Percentiles rank a stretch among this genome's conserved stretches.
These are phyloP conservation scores for Penicillium subrubescens DNA, from an alignment of 495 filamentous ascomycete genomes.

Conservation along the genomic window DNA sequence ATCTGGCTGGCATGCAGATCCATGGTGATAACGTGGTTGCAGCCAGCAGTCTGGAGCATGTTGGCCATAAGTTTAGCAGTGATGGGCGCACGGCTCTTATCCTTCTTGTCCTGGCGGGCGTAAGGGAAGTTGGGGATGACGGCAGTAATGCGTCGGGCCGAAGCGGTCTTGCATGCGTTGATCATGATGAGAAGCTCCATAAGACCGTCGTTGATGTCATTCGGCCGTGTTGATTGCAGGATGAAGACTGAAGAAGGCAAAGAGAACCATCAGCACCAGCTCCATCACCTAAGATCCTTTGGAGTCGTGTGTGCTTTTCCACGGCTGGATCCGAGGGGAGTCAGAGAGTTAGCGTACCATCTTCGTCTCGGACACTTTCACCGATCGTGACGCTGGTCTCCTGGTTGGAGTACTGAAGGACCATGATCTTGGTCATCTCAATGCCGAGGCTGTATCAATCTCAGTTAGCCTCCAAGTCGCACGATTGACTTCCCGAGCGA, in stretches of 20 bases:
- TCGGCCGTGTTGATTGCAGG: constrained; percentile 90
- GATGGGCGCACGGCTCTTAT: constrained; percentile 85
- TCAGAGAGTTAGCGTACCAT: constrained; percentile 57
- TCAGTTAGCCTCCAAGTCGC: constrained; percentile 11
- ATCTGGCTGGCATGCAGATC: constrained; percentile 68
- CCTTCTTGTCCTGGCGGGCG: constrained; percentile 99
- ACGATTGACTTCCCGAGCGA: background rate
- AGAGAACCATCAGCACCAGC: constrained; percentile 18
- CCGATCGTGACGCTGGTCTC: constrained; percentile 97
- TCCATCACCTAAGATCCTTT: background rate
- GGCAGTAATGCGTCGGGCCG: constrained; percentile 88
- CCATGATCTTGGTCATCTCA: constrained; percentile 89
- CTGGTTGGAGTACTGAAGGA: constrained; percentile 95
- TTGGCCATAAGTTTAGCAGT: constrained; percentile 95
- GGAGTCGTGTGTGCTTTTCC: constrained; percentile 1
- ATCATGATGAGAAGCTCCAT: constrained; percentile 99
- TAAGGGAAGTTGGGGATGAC: constrained; percentile 97
- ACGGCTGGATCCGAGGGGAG: constrained; percentile 4
- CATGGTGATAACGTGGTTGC: constrained; percentile 87
- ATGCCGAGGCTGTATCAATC: constrained; percentile 72
- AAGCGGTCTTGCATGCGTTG: constrained; percentile 96
- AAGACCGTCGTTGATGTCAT: constrained; percentile 96
- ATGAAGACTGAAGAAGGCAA: constrained; percentile 73
- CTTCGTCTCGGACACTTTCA: constrained; percentile 95
- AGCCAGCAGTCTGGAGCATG: constrained; percentile 94